Base-by-base conservation (phyloP, 2,329 filamentous ascomycete genomes). In the Gremmenia infestans region DNA sequence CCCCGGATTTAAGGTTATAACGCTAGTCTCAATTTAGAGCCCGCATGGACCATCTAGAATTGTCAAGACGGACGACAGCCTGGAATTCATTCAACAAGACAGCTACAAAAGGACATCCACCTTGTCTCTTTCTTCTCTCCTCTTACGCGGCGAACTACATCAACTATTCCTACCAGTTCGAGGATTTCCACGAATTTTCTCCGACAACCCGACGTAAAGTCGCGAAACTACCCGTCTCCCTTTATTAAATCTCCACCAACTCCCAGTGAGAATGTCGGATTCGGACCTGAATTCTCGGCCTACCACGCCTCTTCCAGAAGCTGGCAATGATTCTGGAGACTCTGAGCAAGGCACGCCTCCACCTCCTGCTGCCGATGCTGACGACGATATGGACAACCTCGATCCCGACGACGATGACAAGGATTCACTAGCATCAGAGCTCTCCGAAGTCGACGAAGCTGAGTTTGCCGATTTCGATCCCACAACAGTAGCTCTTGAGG, bases 381-480 rank as follows among this genome's bases (percentile, higher is more conserved):
- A 69, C 48, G 58, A 63, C 8, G 68, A 69, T 54, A 62, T 66
- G 59, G 67, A 69, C 48, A 63, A 67, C 46, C 45, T 54, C n/a
- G 63, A 67, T 28, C 62, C 63, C 48, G 58, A 53, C 35, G 52
- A 55, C 15, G 53, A 63, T 22, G 61, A 62, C 47, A 56, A 60
- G 36, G 73, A 74, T 37, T 56, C 54, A n/a, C 60, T 68, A 3
- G 75, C 76, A 48, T 67, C 68, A 7, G 82, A 85, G 40, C 78
- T 88, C 1, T 87, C 84, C 22, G 85, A 88, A 67, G 82, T 87
- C 60, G 85, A 88, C 65, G 85, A 87, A 65, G 79, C 86, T 53
- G 81, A 88, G 65, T 86, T 89, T 59, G 83, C 82, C 60, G 83
- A 88, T 60, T 88, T 87, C 71, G 84, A 88, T 60, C 81, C 83